A percentile compares a stretch with the other conserved stretches of the same genome.
Conservation (phyloP, 2,329 filamentous ascomycete genomes). For the Aspergillus tubingensis region DNA sequence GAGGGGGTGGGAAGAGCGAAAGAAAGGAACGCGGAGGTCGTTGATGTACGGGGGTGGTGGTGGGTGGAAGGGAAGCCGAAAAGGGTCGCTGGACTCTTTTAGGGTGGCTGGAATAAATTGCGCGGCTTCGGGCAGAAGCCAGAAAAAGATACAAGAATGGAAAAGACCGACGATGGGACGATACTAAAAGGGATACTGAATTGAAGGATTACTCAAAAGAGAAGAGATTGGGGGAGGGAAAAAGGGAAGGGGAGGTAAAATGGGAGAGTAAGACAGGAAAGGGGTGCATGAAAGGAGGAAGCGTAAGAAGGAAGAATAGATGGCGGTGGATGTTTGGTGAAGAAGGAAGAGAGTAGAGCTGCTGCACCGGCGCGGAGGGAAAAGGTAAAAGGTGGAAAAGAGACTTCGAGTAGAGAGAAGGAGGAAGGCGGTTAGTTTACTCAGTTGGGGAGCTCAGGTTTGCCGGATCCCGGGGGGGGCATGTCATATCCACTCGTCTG, state of each 20-base stretch:
- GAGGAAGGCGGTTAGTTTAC: conserved; percentile 3
- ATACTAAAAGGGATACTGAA: conserved; percentile 18
- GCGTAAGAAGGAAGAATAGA: conserved; percentile 15
- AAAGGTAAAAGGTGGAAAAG: conserved; percentile 20
- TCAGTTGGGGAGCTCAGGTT: background rate
- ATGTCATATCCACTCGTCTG: conserved; percentile 15
- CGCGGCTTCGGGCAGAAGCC: conserved; percentile 28
- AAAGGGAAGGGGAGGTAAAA: conserved; percentile 24
- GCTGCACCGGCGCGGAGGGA: conserved; percentile 2
- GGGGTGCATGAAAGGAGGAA: conserved; percentile 27
- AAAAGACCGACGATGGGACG: conserved; percentile 17
- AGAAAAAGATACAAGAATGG: conserved; percentile 24
- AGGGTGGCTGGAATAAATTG: conserved; percentile 38
- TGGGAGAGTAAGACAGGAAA: conserved; percentile 20
- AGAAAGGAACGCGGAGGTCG: conserved; percentile 9
- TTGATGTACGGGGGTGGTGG: conserved; percentile 19
- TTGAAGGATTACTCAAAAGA: conserved; percentile 11
- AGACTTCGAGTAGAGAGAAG: conserved; percentile 19
- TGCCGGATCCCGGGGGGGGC: conserved; percentile 11
- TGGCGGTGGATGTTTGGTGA: conserved; percentile 11
- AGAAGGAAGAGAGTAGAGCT: conserved; percentile 18
- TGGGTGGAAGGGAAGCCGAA: conserved; percentile 31
- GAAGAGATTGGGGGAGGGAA: conserved; percentile 14
- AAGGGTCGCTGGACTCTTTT: conserved; percentile 27
- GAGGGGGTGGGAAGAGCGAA: conserved; percentile 25